Percentiles rank a stretch among this genome's conserved stretches.
These are phyloP conservation scores for Echeveria elegans DNA, from an alignment of 164 flowering plant genomes.

Conservation along the genomic window DNA sequence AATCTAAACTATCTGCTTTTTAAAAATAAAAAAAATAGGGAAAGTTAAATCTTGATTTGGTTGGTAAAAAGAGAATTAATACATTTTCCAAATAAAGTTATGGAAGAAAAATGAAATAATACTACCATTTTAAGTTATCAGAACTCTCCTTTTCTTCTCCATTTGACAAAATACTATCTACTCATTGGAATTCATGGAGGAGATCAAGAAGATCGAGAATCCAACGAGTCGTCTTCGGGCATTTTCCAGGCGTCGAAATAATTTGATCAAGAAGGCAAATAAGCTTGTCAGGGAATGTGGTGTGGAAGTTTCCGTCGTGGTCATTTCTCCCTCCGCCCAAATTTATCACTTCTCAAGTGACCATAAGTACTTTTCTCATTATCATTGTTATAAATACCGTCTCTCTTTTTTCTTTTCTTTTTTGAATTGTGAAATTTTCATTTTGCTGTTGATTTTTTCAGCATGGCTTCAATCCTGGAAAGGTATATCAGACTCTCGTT, in stretches of 20 bases:
- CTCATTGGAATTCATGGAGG: neutral
- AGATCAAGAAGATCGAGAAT: neutral
- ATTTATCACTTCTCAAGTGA: neutral
- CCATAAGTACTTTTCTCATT: neutral
- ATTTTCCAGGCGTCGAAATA: neutral
- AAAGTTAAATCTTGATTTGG: too few species aligned
- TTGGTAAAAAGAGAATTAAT: too few species aligned
- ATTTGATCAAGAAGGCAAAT: slow-evolving; percentile 3
- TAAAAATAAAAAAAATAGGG: too few species aligned
- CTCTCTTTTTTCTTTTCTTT: neutral
- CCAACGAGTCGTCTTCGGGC: slow-evolving; percentile 3
- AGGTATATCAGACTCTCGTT: neutral
- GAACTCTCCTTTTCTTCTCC: neutral
- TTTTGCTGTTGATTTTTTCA: neutral
- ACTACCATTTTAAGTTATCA: too few species aligned
- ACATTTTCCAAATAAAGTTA: too few species aligned
- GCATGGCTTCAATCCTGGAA: slow-evolving; percentile 1
- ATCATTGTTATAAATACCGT: neutral
- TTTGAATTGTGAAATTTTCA: neutral
- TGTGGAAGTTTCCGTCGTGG: neutral
- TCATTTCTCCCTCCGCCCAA: neutral
- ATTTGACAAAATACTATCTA: neutral
- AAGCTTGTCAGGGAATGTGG: neutral
- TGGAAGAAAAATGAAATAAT: too few species aligned
- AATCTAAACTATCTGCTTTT: too few species aligned